Conservation (phyloP, 108 stramenopile species). For the Fragilariopsis cylindrus region DNA sequence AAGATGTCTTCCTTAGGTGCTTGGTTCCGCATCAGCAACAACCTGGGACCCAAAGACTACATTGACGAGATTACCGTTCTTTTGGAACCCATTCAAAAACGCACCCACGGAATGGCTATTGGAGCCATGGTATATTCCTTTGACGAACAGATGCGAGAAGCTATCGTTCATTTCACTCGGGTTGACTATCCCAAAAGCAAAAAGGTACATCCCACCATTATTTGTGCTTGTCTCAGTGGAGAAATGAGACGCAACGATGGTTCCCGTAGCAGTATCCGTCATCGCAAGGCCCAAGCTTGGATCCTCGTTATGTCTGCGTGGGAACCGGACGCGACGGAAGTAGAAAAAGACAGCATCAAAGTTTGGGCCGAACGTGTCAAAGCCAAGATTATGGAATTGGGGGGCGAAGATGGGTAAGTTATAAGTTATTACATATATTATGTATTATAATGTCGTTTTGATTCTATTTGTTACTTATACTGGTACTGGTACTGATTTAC, state of each 20-base stretch:
- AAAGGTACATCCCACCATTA: neutral
- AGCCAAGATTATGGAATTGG: conserved; percentile 4
- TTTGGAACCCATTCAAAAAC: conserved; percentile 12
- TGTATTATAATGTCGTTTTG: too few species aligned
- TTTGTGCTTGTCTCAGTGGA: neutral
- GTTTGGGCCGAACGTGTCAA: conserved; percentile 11
- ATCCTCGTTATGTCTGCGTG: neutral
- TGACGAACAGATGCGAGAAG: conserved; percentile 17
- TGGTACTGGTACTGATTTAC: too few species aligned
- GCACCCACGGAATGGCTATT: conserved; percentile 1
- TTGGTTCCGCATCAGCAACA: conserved; percentile 12
- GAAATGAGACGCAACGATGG: conserved; percentile 16
- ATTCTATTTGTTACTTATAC: too few species aligned
- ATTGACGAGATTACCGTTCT: conserved; percentile 11
- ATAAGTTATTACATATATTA: too few species aligned
- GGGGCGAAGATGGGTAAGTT: conserved; percentile 2
- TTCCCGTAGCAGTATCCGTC: neutral
- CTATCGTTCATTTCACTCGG: conserved; percentile 15
- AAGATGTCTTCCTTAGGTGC: conserved; percentile 13
- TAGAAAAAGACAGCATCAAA: neutral
- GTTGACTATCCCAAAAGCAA: conserved; percentile 15
- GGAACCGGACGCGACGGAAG: conserved; percentile 2
- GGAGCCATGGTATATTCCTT: conserved; percentile 20
- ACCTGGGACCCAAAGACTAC: conserved; percentile 19
- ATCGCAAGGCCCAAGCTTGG: conserved; percentile 20